Evolutionary conservation across 139 green algal species (phyloP), one percentile per base, ranked within the genome.

Genomic region (Auxenochlorella pyrenoidosa): DNA sequence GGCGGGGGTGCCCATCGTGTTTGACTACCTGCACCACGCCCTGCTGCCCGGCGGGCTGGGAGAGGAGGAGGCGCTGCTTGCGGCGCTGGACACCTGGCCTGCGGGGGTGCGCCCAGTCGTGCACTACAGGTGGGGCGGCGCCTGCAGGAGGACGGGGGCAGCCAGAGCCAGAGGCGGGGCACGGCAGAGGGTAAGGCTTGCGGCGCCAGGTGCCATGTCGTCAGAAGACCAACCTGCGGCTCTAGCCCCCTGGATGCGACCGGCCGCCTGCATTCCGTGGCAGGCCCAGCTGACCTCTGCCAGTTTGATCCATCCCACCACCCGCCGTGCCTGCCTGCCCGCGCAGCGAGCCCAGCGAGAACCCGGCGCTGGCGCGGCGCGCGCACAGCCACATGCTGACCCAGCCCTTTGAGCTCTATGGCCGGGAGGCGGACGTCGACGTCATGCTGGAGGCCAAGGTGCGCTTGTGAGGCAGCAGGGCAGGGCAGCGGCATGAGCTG

Each of bases 11-110:
- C 94, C 94, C 41, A 90, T 96, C 5, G 91, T 95, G 18, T 96
- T 96, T 89, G 94, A 96, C 88, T 95, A 95, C 77, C 94, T 96
- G 77, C 94, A 96, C 87, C 90, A 94, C 71, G 90, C 90, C 44
- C 65, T 82, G 60, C 70, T 66, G 60, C 82, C 36, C 40, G 86
- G 58, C 44, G 89, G 82, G 32, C 71, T 92, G 83, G 89, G 68
- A 0, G 89, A 94, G 79, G 58, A 94, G 87, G 82, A 92, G 75
- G 94, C 94, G 16, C 90, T 96, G 75, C 40, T 51, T 24, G 82
- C 86, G 3, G 93, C 93, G 0, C 60, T 96, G 0, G 41, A 44
- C 51, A 96, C 93, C 0, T 96, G 93, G 93, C 93, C 93, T 0
- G 28, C 65, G 15, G 94, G 92, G 28, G 83, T 96, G 24, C 80